Base-by-base conservation (phyloP, 225 moss, liverwort and hornwort species). In the Asterella californica region DNA sequence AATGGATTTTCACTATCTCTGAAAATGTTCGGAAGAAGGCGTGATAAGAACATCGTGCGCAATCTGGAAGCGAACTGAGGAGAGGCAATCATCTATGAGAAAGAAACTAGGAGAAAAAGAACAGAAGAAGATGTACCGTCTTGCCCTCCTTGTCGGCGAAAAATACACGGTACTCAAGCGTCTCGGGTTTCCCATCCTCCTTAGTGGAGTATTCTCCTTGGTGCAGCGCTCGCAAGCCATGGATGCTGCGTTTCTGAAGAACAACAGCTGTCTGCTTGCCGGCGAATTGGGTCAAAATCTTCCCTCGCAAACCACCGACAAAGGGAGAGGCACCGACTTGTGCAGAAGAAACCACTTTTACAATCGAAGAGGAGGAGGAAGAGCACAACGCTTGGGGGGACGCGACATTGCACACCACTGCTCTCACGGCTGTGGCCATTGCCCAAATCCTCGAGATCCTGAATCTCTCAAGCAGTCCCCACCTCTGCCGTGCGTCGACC, bases 121-220 rank as follows among this genome's bases (percentile, higher is more conserved):
- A 87, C 30, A 33, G 6, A 24, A 76, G 45, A 33, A 15, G 66
- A 78, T 17, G 10, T 78, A 97, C 97, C 90, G 86, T 89, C 78
- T 89, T 95, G 83, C 86, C 91, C 30, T 86, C 83, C 72, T 87
- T 90, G 62, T 91, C 90, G 6, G 88, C 85, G 86, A 97, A 94
- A 85, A 91, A 97, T 24, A 97, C 81, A 47, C 97, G 87, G 75
- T 88, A 97, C 69, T 97, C 94, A 62, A 97, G 78, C 46, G 93
- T 84, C 75, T 91, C 91, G 11, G 88, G 66, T 48, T 81, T 80
- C 47, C 94, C 93, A 63, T 93, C 80, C 82, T 93, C 90, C 67
- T 82, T 82, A 9, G 84, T 85, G 25, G 46, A 72, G 79, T 77
- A 94, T 15, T 90, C 92, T 55, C 83, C 78, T 62, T 72, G 79